Conservation (phyloP, 352 stramenopile genomes). For the Poterioochromonas sp. region DNA sequence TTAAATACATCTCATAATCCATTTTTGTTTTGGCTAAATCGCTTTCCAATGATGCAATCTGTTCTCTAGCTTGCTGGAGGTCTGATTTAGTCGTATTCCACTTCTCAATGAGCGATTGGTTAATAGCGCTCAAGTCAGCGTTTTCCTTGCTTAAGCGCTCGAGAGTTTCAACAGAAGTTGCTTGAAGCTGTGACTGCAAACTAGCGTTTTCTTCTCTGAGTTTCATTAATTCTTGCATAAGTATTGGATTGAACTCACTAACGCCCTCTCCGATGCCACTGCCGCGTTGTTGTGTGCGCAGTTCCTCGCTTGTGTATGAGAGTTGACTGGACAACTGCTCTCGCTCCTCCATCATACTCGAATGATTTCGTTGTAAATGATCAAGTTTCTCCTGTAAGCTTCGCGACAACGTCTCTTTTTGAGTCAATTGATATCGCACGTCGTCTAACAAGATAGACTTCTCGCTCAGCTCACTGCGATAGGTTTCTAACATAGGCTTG, state of each 20-base stretch:
- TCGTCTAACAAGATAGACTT: background rate
- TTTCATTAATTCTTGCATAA: conserved; percentile 18
- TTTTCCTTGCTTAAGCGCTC: background rate
- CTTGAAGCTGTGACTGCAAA: background rate
- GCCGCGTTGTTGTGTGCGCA: background rate
- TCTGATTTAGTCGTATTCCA: background rate
- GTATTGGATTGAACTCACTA: conserved; percentile 7
- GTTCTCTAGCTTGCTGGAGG: background rate
- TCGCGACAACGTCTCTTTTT: too few species aligned
- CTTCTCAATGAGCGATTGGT: background rate
- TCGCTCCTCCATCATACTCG: background rate
- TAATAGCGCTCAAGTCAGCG: background rate
- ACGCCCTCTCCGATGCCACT: conserved; percentile 1
- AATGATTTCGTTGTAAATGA: background rate
- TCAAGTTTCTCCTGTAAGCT: background rate
- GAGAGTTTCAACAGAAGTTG: background rate
- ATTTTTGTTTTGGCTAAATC: background rate
- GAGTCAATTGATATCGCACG: background rate
- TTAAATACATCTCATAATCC: background rate
- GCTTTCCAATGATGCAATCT: background rate
- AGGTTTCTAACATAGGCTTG: background rate
- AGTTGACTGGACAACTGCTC: background rate
- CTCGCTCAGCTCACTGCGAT: background rate
- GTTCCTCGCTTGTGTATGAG: background rate
- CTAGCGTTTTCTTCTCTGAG: background rate